Conservation (phyloP, 306 rosid species). For the Cucumis cinereus region DNA sequence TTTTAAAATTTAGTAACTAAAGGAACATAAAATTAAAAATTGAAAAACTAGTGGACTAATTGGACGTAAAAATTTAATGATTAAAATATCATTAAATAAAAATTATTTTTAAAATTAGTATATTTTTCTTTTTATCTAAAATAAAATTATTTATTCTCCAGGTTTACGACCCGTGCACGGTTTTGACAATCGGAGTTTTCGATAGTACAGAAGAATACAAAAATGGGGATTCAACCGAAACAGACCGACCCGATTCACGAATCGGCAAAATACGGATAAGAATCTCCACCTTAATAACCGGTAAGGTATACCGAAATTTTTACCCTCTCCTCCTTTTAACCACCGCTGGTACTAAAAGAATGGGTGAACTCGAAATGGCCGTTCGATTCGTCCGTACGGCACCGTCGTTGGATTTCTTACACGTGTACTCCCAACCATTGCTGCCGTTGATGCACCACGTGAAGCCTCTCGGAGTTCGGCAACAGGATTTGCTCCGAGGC, state of each 20-base stretch:
- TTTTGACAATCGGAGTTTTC: constrained; percentile 62
- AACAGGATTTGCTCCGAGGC: constrained; percentile 53
- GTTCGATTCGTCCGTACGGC: constrained; percentile 34
- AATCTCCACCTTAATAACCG: constrained; percentile 52
- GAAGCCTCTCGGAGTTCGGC: constrained; percentile 53
- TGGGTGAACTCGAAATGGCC: constrained; percentile 81
- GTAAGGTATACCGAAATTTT: constrained; percentile 40
- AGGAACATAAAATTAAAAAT: too few species aligned
- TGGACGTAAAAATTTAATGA: too few species aligned
- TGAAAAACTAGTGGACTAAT: too few species aligned
- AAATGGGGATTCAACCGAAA: constrained; percentile 9
- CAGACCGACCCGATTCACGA: constrained; percentile 34
- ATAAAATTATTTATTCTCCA: background rate
- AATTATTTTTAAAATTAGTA: too few species aligned
- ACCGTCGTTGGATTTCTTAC: constrained; percentile 54
- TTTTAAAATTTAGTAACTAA: too few species aligned
- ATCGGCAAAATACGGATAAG: constrained; percentile 60
- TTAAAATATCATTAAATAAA: too few species aligned
- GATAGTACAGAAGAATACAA: constrained; percentile 33
- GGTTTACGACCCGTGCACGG: constrained; percentile 79
- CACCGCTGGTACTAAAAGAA: constrained; percentile 38
- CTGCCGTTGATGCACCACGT: constrained; percentile 81
- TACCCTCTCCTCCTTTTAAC: constrained; percentile 51
- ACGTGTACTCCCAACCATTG: constrained; percentile 55
- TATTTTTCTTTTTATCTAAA: background rate